A percentile compares a stretch with the other conserved stretches of the same genome.
Conservation (phyloP, 805 yeast species). For the Candida yuanshanica region DNA sequence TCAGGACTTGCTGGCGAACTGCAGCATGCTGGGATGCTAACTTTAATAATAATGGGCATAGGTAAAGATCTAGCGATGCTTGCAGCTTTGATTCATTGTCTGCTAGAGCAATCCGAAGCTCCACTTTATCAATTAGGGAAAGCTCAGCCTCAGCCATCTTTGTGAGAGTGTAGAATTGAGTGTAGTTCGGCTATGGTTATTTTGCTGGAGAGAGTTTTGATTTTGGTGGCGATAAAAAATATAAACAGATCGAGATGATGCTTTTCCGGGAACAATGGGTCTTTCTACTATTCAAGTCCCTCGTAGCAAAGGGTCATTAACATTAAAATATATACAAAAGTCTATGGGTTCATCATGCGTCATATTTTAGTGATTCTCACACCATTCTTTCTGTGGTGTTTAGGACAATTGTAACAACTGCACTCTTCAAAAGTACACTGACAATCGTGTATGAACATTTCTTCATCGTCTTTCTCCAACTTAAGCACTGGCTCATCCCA, state of each 20-base stretch:
- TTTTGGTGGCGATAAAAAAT: background rate
- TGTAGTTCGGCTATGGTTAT: background rate
- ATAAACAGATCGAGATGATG: too few species aligned
- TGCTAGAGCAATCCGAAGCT: slow-evolving; percentile 74
- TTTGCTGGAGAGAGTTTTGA: background rate
- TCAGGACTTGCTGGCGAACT: slow-evolving; percentile 64
- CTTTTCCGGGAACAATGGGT: too few species aligned
- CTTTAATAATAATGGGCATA: slow-evolving; percentile 76
- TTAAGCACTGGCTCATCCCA: background rate
- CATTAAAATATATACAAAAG: background rate
- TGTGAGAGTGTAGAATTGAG: background rate
- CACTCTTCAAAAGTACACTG: slow-evolving; percentile 19
- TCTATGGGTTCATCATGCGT: background rate
- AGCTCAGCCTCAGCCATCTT: slow-evolving; percentile 40
- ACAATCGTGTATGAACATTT: slow-evolving; percentile 15
- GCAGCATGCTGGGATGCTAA: slow-evolving; percentile 61
- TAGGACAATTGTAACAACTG: slow-evolving; percentile 17
- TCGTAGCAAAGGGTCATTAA: background rate
- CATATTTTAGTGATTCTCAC: slow-evolving; percentile 1
- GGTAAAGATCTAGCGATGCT: slow-evolving; percentile 49
- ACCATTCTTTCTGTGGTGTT: slow-evolving; percentile 20
- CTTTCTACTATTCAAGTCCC: too few species aligned
- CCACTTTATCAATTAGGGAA: slow-evolving; percentile 67
- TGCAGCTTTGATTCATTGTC: slow-evolving; percentile 61
- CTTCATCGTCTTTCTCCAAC: background rate